Evolutionary conservation across 2,329 filamentous ascomycete species (phyloP), one percentile per base, ranked within the genome.

Genomic region (Colletotrichum aenigma): DNA sequence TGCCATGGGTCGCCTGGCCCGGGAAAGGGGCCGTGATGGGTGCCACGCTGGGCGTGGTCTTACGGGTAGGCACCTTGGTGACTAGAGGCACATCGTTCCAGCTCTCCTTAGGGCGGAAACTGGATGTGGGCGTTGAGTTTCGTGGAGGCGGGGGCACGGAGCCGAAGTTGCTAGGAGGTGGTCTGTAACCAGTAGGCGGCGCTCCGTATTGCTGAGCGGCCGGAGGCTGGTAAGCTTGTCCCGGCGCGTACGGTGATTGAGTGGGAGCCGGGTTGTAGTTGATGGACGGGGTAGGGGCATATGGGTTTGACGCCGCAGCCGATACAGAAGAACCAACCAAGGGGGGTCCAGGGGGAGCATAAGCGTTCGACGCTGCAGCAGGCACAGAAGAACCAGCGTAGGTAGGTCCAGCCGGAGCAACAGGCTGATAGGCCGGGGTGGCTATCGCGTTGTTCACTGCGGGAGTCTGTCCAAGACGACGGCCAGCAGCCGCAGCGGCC

Each of bases 81-180:
- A 98, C 94, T 80, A 98, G 91, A 2, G 97, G 97, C 67, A 97
- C 94, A 84, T 99, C 97, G 80, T 99, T 99, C 97, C 97, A 99
- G 79, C 94, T 94, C 32, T 93, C 91, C 77, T 93, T 93, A 78
- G 94, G 93, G 81, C 93, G 93, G 73, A 91, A 88, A 81, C 92
- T 92, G 12, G 94, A 91, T 21, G 95, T 92, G 26, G 95, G 93
- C 55, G 92, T 89, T 28, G 89, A 89, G 15, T 94, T 93, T 18
- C 74, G 70, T 26, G 70, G 74, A 24, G 73, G 73, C 15, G 74
- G 74, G 32, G 74, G 74, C 34, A 65, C 48, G n/a, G 93, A 90
- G 43, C 80, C 75, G 74, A 82, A 79, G 80, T 82, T 80, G 69
- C 79, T 77, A 71, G 81, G 82, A 12, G 83, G 81, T n/a, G 81